Evolutionary conservation across 371 early-diverging fungal genomes (phyloP).

Genomic region (Zopfochytrium polystomum): DNA sequence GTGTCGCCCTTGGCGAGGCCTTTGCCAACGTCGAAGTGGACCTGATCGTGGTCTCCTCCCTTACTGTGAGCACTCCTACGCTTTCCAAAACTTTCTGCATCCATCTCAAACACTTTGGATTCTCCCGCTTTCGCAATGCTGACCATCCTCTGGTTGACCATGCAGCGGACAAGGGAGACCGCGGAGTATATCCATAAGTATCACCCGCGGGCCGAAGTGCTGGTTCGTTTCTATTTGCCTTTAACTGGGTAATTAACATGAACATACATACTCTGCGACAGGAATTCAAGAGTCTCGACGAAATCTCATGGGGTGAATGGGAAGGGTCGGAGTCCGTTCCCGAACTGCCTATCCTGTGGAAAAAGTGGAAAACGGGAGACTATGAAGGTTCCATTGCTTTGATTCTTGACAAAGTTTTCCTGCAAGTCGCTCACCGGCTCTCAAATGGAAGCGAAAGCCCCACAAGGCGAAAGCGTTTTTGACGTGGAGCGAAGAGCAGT

Average conservation of each 20-base stretch:
- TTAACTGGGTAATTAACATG: no score
- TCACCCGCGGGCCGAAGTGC: constrained; percentile 24
- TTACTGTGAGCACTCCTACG: constrained; percentile 5
- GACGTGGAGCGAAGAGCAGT: constrained; percentile 38
- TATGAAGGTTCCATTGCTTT: constrained; percentile 26
- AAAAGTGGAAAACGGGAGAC: constrained; percentile 35
- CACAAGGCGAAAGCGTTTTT: constrained; percentile 41
- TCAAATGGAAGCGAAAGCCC: constrained; percentile 26
- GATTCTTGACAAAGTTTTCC: background rate
- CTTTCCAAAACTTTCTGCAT: background rate
- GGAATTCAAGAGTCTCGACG: constrained; percentile 34
- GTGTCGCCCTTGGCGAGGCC: constrained; percentile 24
- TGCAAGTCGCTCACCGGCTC: background rate
- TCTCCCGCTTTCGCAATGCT: background rate
- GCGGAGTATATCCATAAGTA: constrained; percentile 26
- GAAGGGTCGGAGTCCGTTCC: constrained; percentile 30
- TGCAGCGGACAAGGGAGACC: constrained; percentile 38
- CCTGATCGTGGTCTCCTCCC: constrained; percentile 24
- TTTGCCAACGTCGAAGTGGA: constrained; percentile 25
- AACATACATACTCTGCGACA: no score
- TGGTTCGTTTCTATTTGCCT: no score
- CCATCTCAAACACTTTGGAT: no score
- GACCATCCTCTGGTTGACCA: background rate
- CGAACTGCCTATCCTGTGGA: constrained; percentile 22
- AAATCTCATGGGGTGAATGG: constrained; percentile 48